Percentiles rank a stretch among this genome's conserved stretches.
These are phyloP conservation scores for Pyrenopolyporus hunteri DNA, from an alignment of 495 filamentous ascomycete genomes.

Conservation along the genomic window DNA sequence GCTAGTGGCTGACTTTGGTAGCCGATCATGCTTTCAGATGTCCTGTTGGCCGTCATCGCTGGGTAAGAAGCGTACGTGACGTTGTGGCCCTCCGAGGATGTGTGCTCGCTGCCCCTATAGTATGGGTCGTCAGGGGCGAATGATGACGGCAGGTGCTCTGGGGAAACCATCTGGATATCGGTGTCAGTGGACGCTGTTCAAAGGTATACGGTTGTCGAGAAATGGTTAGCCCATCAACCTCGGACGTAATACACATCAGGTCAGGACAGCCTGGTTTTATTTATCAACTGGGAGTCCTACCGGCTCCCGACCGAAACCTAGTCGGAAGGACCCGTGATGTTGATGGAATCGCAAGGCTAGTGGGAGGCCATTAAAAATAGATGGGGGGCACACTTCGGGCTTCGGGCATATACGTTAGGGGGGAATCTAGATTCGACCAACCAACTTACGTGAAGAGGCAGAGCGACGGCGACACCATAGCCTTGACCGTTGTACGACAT, in stretches of 20 bases:
- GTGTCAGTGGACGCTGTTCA: conserved; percentile 15
- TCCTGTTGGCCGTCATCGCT: conserved; percentile 17
- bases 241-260: not conserved
- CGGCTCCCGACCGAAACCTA: not conserved
- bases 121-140: conserved; percentile 33
- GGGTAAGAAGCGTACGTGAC: conserved; percentile 33
- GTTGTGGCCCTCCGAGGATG: conserved; percentile 25
- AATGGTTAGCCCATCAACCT: not conserved
- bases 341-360: conserved; percentile 12
- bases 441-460: conserved; percentile 33
- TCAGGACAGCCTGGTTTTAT: conserved; percentile 26
- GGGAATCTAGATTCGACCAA: conserved; percentile 25
- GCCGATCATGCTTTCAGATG: conserved; percentile 30
- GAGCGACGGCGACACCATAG: conserved; percentile 30
- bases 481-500: conserved; percentile 32
- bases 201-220: not conserved
- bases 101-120: conserved; percentile 30
- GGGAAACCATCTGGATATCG: conserved; percentile 31
- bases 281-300: conserved; percentile 17
- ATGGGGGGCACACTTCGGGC: conserved; percentile 16
- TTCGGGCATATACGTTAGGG: conserved; percentile 11
- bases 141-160: conserved; percentile 34
- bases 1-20: conserved; percentile 33
- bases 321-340: conserved; percentile 4
- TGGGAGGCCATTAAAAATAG: conserved; percentile 23